phyloP scores from a whole-genome alignment of 352 stramenopile species.

The Globisporangium recalcitrans region DNA sequence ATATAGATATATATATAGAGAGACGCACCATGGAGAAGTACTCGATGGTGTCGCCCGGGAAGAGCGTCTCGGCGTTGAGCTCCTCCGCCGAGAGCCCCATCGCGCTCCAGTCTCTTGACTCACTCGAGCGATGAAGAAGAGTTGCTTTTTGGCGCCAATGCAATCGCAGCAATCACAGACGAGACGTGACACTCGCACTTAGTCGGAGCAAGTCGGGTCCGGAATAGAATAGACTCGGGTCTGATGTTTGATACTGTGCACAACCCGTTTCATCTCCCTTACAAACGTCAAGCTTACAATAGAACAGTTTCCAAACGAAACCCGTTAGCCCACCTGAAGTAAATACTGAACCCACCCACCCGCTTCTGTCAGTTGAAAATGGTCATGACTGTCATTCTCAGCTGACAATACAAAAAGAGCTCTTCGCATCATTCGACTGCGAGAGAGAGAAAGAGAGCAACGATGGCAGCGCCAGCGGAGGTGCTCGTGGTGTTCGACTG shows the following conservation, averaged over 20 bases:
- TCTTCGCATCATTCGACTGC: background rate
- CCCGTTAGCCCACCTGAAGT: background rate
- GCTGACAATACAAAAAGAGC: background rate
- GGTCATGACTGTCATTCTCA: background rate
- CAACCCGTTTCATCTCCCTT: background rate
- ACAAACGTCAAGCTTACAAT: background rate
- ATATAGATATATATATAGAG: too few relatives aligned
- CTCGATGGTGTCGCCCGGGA: conserved; percentile 66
- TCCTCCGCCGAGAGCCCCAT: conserved; percentile 50
- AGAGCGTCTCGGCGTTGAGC: conserved; percentile 53
- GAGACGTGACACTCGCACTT: conserved; percentile 7
- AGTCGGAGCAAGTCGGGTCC: background rate
- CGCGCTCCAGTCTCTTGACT: conserved; percentile 8
- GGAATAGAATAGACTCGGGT: background rate
- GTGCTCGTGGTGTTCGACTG: conserved; percentile 80
- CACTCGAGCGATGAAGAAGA: background rate
- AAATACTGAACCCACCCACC: background rate
- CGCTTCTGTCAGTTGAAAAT: background rate
- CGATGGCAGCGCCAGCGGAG: background rate
- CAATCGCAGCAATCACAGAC: too few relatives aligned
- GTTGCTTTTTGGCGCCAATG: conserved; percentile 17
- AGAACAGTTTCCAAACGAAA: background rate
- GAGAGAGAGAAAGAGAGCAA: background rate
- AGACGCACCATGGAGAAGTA: conserved; percentile 76
- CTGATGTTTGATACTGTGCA: background rate